Conservation (phyloP, 2,329 filamentous ascomycete genomes). For the Parafenestella ontariensis region DNA sequence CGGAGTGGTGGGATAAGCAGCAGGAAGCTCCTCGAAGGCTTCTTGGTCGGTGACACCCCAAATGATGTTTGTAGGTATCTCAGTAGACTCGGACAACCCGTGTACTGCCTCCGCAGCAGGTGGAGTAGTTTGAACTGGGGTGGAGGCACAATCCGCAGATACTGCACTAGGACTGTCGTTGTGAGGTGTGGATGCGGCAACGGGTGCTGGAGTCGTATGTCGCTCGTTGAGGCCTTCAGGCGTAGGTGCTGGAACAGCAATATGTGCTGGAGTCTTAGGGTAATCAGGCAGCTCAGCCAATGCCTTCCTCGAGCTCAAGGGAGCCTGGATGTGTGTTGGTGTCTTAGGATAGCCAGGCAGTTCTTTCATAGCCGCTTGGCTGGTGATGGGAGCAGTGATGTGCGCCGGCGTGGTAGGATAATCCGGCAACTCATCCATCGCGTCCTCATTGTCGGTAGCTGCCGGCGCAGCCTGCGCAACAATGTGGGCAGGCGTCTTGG, state of each 20-base stretch:
- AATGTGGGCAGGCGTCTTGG: conserved; percentile 17
- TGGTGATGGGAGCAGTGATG: not conserved
- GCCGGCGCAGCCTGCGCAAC: not conserved
- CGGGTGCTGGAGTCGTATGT: not conserved
- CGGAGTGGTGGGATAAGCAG: conserved; percentile 9
- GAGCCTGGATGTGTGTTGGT: conserved; percentile 10
- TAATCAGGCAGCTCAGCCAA: conserved; percentile 19
- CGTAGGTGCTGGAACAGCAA: not conserved
- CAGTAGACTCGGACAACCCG: not conserved
- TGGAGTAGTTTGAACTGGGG: not conserved
- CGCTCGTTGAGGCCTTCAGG: not conserved
- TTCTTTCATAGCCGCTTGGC: conserved; percentile 11
- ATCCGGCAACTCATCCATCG: conserved; percentile 5
- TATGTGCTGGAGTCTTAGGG: conserved; percentile 25
- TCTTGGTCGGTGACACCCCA: conserved; percentile 4
- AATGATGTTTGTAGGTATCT: not conserved
- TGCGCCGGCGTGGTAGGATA: conserved; percentile 16
- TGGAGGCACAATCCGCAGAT: not conserved
- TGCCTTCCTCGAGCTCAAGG: conserved; percentile 11
- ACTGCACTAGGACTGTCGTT: not conserved
- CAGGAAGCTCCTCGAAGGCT: conserved; percentile 2
- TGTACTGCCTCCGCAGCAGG: not conserved
- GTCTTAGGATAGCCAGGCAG: conserved; percentile 18
- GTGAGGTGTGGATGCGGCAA: not conserved
- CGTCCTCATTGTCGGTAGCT: conserved; percentile 3